Conservation (phyloP, 148 eudicot species). For the Pouteria glomerata region DNA sequence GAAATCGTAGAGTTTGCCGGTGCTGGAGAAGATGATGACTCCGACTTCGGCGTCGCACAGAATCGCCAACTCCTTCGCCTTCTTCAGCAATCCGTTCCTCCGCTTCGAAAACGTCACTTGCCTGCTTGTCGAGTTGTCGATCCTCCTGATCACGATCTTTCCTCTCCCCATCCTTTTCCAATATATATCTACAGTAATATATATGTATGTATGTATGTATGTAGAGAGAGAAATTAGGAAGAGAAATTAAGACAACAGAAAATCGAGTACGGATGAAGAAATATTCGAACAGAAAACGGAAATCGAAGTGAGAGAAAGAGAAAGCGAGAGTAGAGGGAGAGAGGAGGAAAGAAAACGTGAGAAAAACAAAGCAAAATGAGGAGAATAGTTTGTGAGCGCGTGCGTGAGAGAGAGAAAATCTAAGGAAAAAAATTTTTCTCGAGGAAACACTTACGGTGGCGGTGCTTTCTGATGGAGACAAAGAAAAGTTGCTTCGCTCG, state of each 20-base stretch:
- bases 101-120: too few relatives aligned
- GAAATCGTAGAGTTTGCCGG: too few relatives aligned
- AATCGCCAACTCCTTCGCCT: conserved; percentile 40
- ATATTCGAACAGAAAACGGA: not conserved
- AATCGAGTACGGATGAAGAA: not conserved
- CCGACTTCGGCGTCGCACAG: too few relatives aligned
- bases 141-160: conserved; percentile 42
- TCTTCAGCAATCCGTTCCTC: conserved; percentile 40
- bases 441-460: not conserved
- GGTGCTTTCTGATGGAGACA: not conserved
- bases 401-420: not conserved
- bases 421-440: not conserved
- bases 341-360: not conserved
- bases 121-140: conserved; percentile 43
- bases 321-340: too few relatives aligned
- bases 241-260: not conserved
- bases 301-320: not conserved
- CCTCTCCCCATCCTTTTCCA: conserved; percentile 36
- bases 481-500: not conserved
- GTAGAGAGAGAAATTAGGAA: not conserved
- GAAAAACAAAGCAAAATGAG: not conserved
- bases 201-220: not conserved
- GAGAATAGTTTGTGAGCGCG: not conserved
- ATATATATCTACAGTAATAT: not conserved
- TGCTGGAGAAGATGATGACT: conserved; percentile 42